Evolutionary conservation across 2,329 filamentous ascomycete species (phyloP).

Genomic region (Monilinia polystroma): DNA sequence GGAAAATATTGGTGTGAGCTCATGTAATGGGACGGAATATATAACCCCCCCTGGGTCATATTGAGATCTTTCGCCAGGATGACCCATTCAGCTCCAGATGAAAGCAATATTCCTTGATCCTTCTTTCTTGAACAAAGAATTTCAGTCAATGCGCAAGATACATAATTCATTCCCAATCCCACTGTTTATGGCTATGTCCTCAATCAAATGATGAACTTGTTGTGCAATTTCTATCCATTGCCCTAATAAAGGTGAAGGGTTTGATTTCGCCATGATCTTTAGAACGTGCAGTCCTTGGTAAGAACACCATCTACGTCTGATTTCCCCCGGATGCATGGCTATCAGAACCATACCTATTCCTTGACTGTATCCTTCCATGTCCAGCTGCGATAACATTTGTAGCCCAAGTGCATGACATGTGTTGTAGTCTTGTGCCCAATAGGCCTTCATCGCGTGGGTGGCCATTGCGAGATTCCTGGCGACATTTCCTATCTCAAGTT

Average conservation of each 20-base stretch:
- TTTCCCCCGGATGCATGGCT: constrained; percentile 4
- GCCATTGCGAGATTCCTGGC: not conserved
- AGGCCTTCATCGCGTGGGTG: not conserved
- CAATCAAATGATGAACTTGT: not conserved
- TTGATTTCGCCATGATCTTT: not conserved
- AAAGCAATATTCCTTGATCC: not conserved
- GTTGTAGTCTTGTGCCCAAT: not conserved
- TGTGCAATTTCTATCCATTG: not conserved
- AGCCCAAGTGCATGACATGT: not conserved
- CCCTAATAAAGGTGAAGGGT: not conserved
- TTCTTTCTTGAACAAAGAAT: not conserved
- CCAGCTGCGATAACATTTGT: not conserved
- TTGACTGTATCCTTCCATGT: constrained; percentile 10
- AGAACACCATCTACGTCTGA: constrained; percentile 11
- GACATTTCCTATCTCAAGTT: not conserved
- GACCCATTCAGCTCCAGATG: too few species aligned
- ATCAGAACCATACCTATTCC: constrained; percentile 5
- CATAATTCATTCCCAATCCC: not conserved
- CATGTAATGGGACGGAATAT: not conserved
- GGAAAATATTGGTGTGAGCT: not conserved
- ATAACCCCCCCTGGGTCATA: not conserved
- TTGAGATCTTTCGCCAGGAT: not conserved
- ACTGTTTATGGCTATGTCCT: not conserved
- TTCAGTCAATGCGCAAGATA: not conserved
- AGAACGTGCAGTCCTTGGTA: constrained; percentile 1